These are phyloP conservation scores for Starmerella davenportii DNA, from an alignment of 805 yeast species.

Conservation along the genomic window DNA sequence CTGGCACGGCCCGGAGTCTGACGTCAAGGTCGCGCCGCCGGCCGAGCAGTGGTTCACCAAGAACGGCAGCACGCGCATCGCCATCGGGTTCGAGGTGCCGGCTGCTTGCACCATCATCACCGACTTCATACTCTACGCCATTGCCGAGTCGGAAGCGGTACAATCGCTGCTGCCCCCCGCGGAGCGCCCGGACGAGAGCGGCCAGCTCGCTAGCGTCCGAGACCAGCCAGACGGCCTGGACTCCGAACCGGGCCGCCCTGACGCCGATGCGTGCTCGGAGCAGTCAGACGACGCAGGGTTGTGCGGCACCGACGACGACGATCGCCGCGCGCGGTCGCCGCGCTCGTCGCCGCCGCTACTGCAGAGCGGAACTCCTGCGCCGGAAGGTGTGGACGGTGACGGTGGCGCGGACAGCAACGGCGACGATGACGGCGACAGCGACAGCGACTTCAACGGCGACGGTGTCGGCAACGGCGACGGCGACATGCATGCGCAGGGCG, in stretches of 20 bases:
- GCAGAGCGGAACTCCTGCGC: not conserved
- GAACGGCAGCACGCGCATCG: slow-evolving; percentile 33
- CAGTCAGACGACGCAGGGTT: not conserved
- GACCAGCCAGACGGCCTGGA: not conserved
- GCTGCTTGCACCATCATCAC: slow-evolving; percentile 75
- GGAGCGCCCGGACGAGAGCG: not conserved
- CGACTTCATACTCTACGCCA: slow-evolving; percentile 60
- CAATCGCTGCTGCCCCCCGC: not conserved
- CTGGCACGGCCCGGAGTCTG: slow-evolving; percentile 52
- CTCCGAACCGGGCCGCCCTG: not conserved
- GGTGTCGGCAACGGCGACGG: not conserved
- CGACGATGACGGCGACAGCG: slow-evolving; percentile 15
- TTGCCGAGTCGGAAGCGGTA: slow-evolving; percentile 27
- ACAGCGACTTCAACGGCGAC: slow-evolving; percentile 10
- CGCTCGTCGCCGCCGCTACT: not conserved
- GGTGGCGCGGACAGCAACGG: not conserved
- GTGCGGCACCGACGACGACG: too few species aligned
- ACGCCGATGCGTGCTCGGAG: not conserved
- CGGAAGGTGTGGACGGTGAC: not conserved
- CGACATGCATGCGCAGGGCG: not conserved
- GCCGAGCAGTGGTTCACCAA: not conserved
- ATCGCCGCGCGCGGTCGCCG: not conserved
- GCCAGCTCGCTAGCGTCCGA: not conserved
- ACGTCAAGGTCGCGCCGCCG: slow-evolving; percentile 17
- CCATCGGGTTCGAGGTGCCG: slow-evolving; percentile 79